Base-by-base conservation (phyloP, 768 basidiomycete genomes). In the Boletus coccyginus region DNA sequence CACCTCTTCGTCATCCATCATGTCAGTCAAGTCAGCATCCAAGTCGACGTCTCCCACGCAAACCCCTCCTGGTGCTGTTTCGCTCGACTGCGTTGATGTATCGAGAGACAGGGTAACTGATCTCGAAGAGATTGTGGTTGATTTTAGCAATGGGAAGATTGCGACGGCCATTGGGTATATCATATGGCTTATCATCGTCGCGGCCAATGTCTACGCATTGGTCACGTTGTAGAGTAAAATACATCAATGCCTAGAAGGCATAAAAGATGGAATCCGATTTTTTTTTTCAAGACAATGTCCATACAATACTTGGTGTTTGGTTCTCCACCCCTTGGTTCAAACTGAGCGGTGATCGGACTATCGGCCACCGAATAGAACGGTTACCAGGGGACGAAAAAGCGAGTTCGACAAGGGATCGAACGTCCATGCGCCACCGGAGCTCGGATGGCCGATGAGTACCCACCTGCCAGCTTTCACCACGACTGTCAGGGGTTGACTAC, bases 121-220 rank as follows among this genome's bases (percentile, higher is more conserved):
- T 7, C 9, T 47, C 38, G 74, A 70, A 46, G 73, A 78, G 36
- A 68, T 76, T 48, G 66, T 58, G 53, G 77, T 88, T 24, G 83
- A 90, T 66, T 91, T 81, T 58, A 87, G 85, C 65, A 90, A 78
- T 57, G 79, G 82, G 24, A 78, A 74, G 70, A 38, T 84, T 31
- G 68, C 78, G 38, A 83, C 75, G 16, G 57, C 58, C 6, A 35
- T 88, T 16, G 89, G 85, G 5, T 79, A 73, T 57, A 16, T 73
- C 17, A 82, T 93, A 32, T 92, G 86, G 79, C 61, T 85, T 12
- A 60, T 92, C 7, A 75, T 94, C 24, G 68, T 87, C 9, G 72
- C 80, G 9, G 92, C 92, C 29, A 93, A 95, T 62, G 64, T 81
- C 32, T 94, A 94, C 67, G 91, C 87, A 6, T 77, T 95, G 55